Conservation (phyloP, 2,329 filamentous ascomycete genomes). For the Thermothelomyces thermophilus region DNA sequence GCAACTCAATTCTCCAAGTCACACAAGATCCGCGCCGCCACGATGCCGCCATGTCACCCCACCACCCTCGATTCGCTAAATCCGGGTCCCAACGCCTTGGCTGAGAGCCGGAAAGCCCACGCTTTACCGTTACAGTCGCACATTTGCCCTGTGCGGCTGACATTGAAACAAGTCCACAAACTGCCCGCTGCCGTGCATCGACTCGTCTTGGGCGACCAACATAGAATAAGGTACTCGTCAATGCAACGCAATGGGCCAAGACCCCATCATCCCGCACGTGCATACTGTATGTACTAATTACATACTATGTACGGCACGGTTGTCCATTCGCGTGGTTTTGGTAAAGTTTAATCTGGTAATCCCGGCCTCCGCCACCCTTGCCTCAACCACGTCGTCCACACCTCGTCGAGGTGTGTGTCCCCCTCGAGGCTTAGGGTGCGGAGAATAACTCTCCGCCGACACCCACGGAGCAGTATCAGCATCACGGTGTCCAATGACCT, state of each 20-base stretch:
- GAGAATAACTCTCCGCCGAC: neutral
- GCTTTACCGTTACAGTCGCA: neutral
- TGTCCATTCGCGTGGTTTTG: neutral
- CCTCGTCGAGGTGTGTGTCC: neutral
- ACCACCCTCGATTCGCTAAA: neutral
- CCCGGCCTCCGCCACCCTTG: neutral
- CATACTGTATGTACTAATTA: no score
- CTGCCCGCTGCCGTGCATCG: neutral
- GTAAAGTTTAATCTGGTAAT: neutral
- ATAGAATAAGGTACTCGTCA: no score
- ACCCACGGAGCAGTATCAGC: neutral
- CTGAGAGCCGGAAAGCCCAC: neutral
- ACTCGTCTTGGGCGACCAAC: no score
- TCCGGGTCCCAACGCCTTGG: neutral
- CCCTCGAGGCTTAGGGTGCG: neutral
- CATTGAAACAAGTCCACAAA: neutral
- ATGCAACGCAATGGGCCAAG: no score
- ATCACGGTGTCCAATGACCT: neutral
- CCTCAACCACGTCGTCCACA: neutral
- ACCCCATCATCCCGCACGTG: no score
- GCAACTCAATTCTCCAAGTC: neutral
- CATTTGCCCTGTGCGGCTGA: neutral
- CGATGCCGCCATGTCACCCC: neutral
- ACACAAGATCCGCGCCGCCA: neutral
- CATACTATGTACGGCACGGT: neutral